These are phyloP conservation scores for Aspergillus funiculosus DNA, from an alignment of 495 filamentous ascomycete species.

Conservation along the genomic window DNA sequence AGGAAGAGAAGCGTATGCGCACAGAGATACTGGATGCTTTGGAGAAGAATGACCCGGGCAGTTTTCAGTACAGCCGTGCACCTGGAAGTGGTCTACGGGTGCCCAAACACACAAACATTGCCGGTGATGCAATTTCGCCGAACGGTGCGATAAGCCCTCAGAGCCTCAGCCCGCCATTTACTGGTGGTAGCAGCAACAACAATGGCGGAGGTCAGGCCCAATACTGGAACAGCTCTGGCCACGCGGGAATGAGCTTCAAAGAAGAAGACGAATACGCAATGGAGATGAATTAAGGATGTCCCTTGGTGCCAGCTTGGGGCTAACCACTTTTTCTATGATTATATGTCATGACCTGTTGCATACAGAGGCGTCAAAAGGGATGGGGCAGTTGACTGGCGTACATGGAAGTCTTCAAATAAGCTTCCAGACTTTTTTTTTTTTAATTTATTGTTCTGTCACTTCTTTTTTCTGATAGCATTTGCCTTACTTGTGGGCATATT, in stretches of 20 bases:
- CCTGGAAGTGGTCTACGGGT: conserved; percentile 82
- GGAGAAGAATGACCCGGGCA: conserved; percentile 63
- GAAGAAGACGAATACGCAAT: conserved; percentile 87
- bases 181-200: conserved; percentile 51
- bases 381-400: conserved; percentile 29
- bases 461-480: no score
- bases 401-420: conserved; percentile 27
- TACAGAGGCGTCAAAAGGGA: conserved; percentile 37
- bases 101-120: conserved; percentile 86
- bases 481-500: conserved; percentile 11
- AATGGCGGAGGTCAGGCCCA: conserved; percentile 51
- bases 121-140: conserved; percentile 65
- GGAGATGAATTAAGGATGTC: conserved; percentile 56
- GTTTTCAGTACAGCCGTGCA: conserved; percentile 76
- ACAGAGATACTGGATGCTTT: conserved; percentile 83
- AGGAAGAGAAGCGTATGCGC: conserved; percentile 93
- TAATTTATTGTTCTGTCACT: conserved; percentile 15
- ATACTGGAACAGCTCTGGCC: conserved; percentile 66
- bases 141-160: conserved; percentile 48
- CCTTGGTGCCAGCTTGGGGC: conserved; percentile 5
- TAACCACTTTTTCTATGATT: conserved; percentile 19
- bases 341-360: conserved; percentile 35
- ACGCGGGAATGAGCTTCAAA: conserved; percentile 71
- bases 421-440: conserved; percentile 13
- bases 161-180: conserved; percentile 67